phyloP scores from a whole-genome alignment of 1,284 basidiomycete genomes.

The Boletus mariae region DNA sequence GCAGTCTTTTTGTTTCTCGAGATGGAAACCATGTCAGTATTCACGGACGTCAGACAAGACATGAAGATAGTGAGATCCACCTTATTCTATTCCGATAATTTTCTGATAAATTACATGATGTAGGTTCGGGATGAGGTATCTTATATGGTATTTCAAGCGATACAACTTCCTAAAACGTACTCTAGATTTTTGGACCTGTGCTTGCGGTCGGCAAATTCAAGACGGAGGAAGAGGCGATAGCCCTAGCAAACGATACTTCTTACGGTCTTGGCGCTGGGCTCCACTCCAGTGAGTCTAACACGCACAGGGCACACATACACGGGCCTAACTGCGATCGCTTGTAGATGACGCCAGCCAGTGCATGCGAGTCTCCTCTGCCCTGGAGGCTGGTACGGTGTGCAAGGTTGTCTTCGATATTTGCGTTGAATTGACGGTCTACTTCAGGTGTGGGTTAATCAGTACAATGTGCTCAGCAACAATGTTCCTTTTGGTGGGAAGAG shows the following conservation, averaged over 20 bases:
- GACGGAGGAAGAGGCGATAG: slow-evolving; percentile 76
- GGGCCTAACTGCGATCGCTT: slow-evolving; percentile 1
- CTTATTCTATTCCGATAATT: slow-evolving; percentile 1
- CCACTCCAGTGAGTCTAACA: slow-evolving; percentile 66
- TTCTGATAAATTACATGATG: slow-evolving; percentile 10
- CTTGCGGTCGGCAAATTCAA: slow-evolving; percentile 73
- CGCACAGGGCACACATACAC: background rate
- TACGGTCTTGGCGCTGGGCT: slow-evolving; percentile 89
- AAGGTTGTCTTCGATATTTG: background rate
- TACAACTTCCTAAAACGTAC: slow-evolving; percentile 6
- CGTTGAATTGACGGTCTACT: slow-evolving; percentile 8
- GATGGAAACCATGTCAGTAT: slow-evolving; percentile 41
- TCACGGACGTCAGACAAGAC: slow-evolving; percentile 63
- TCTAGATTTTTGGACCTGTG: slow-evolving; percentile 83
- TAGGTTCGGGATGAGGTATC: slow-evolving; percentile 72
- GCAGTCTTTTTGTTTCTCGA: slow-evolving; percentile 1
- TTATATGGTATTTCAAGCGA: slow-evolving; percentile 5
- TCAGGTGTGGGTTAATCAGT: slow-evolving; percentile 88
- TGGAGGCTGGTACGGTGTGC: slow-evolving; percentile 83
- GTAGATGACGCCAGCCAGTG: slow-evolving; percentile 82
- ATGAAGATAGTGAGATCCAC: slow-evolving; percentile 70
- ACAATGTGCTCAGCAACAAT: slow-evolving; percentile 76
- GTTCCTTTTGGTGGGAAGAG: slow-evolving; percentile 95
- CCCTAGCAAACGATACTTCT: slow-evolving; percentile 77
- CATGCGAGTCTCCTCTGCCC: slow-evolving; percentile 75